Percentiles rank a stretch among this genome's conserved stretches.
Evolutionary conservation across 1,284 basidiomycete species (phyloP).

Genomic region (Tremellales sp.): DNA sequence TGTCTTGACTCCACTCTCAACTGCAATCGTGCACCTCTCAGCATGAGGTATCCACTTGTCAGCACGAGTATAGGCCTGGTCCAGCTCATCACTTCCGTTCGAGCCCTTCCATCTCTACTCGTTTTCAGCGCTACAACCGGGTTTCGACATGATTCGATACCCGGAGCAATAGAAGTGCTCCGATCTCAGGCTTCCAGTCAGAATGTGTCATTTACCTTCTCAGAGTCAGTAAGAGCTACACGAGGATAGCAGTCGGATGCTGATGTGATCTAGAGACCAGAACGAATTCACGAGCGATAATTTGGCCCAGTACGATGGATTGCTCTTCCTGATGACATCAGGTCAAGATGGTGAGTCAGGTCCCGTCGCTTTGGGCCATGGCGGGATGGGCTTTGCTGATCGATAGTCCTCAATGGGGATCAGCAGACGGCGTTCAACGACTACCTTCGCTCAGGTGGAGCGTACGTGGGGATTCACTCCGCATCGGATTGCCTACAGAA

Average conservation of each 20-base stretch:
- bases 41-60: too few relatives aligned
- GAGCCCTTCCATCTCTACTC: slow-evolving; percentile 13
- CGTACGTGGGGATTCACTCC: slow-evolving; percentile 50
- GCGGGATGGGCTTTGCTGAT: not conserved
- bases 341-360: slow-evolving; percentile 45
- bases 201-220: slow-evolving; percentile 59
- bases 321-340: slow-evolving; percentile 62
- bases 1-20: too few relatives aligned
- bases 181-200: slow-evolving; percentile 31
- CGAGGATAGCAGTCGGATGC: too few relatives aligned
- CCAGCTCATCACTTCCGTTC: not conserved
- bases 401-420: slow-evolving; percentile 57
- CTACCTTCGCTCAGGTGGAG: slow-evolving; percentile 57
- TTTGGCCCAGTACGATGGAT: slow-evolving; percentile 59
- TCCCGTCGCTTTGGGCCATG: too few relatives aligned
- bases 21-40: too few relatives aligned
- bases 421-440: slow-evolving; percentile 62
- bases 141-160: slow-evolving; percentile 70
- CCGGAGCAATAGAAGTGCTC: slow-evolving; percentile 61
- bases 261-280: slow-evolving; percentile 46
- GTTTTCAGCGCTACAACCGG: slow-evolving; percentile 43
- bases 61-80: too few relatives aligned
- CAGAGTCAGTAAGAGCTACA: slow-evolving; percentile 52
- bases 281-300: slow-evolving; percentile 57
- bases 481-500: slow-evolving; percentile 66